Base-by-base conservation (phyloP, 305 asterid species). In the Lippia alba region DNA sequence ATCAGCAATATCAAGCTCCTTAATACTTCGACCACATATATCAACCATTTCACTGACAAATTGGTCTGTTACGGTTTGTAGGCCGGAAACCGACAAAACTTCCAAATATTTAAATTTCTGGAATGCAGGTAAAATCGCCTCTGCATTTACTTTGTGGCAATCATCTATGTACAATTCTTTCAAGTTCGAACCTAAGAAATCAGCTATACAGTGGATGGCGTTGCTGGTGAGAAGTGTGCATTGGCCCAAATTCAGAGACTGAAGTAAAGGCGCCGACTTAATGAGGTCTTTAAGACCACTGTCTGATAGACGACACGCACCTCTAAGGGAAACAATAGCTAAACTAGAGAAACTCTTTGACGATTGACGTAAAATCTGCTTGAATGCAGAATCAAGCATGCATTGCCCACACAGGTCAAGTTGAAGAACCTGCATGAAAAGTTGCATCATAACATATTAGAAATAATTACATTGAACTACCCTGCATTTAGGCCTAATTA, bases 341-440 rank as follows among this genome's bases (percentile, higher is more conserved):
- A 92, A 73, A 54, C 78, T 84, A 64, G 89, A 83, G 57, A 90
- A 84, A 62, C 74, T 67, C 50, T 36, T 76, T 16, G 74, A 61
- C 69, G 81, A 58, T 55, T 56, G 70, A 77, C 80, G 63, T 12
- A 82, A 76, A 51, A 79, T 64, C 64, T 75, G 69, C 18, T 46
- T 75, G 71, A 91, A 78, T n/a, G 78, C 81, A 63, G 57, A 63
- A 82, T 86, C 94, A 61, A 84, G 80, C 74, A 78, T 70, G 69
- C 85, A 83, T 67, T 85, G 92, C 61, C 98, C 98, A 49, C 96
- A 90, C 5, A 90, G 81, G 62, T 92, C 98, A 67, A 92, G 91
- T 82, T 88, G 91, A 74, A 92, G 94, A 63, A 92, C 96, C 98
- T 92, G 94, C 84, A 80, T 64, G 34, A 75, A 36, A 78, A 46